Base-by-base conservation (phyloP, 352 stramenopile genomes). In the Phytophthora nicotianae region DNA sequence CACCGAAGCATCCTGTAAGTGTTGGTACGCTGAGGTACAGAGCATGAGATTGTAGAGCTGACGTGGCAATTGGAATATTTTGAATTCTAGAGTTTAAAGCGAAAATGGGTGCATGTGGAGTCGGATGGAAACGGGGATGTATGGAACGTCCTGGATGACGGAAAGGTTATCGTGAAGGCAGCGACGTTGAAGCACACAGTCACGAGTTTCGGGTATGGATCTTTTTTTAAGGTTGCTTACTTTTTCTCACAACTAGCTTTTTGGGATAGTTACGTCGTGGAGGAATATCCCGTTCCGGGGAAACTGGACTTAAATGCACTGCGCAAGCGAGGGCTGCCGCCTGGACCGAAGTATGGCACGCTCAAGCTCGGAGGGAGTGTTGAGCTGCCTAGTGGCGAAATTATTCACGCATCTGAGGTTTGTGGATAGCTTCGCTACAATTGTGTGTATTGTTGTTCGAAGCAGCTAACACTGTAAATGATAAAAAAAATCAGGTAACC, bases 341-440 rank as follows among this genome's bases (percentile, higher is more conserved):
- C 80, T 38, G 96, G 96, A 51, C 96, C 93, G 7, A 67, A 96
- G 32, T 98, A 97, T 74, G 78, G 77, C 17, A 58, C 88, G 72
- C 70, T 98, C 13, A 98, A 98, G 68, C 52, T 83, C 24, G 96
- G 96, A 19, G 75, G 87, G 24, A 82, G 62, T 50, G 82, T 98
- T 20, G 90, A 85, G 7, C 83, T 98, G 47, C 70, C 80, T 0
- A 86, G 90, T 65, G 83, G 90, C 27, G 72, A 82, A 21, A 64
- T 71, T 3, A 69, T 98, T n/a, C 63, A 87, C 47, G 83, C 91
- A 6, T 72, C 81, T 13, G 81, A 98, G 64, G 90, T 97, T 68
- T 9, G 50, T 61, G 0, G 20, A 24, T n/a, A 42, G 17, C 35
- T 19, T 51, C 33, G 27, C 14, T 46, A 8, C 35, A 40, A 0